Percentiles rank a stretch among this genome's conserved stretches.
Conservation (phyloP, 208 protist species). For the Leishmania lainsoni region DNA sequence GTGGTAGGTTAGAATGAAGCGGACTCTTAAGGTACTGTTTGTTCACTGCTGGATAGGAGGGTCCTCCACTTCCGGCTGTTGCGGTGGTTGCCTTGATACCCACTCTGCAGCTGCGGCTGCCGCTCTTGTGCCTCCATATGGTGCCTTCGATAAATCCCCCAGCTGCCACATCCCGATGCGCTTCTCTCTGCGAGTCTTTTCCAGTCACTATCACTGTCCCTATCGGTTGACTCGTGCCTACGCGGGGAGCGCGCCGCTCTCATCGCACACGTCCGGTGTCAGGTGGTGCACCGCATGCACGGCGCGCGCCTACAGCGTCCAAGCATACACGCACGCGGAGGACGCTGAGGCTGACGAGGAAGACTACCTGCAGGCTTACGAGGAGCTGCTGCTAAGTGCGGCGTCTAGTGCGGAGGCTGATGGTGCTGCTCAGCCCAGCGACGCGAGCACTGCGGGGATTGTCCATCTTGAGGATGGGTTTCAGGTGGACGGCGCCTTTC, state of each 20-base stretch:
- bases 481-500: not conserved
- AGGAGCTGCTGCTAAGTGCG: constrained; percentile 53
- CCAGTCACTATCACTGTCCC: not conserved
- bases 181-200: not conserved
- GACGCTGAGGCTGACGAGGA: constrained; percentile 14
- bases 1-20: not conserved
- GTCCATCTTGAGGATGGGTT: not conserved
- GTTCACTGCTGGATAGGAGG: not conserved
- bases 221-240: not conserved
- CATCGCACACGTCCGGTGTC: not conserved
- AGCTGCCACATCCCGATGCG: not conserved
- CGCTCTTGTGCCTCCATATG: not conserved
- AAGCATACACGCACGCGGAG: not conserved
- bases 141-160: not conserved
- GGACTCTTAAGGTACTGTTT: not conserved
- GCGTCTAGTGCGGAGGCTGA: not conserved
- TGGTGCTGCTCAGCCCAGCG: not conserved
- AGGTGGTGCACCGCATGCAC: not conserved
- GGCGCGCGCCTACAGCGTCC: constrained; percentile 2
- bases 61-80: not conserved
- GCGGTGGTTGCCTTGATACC: not conserved
- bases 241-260: not conserved
- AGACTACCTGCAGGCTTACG: constrained; percentile 68
- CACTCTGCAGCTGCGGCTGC: not conserved
- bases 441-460: not conserved